Evolutionary conservation across 495 filamentous ascomycete species (phyloP).

Genomic region (Xylaria sp.): DNA sequence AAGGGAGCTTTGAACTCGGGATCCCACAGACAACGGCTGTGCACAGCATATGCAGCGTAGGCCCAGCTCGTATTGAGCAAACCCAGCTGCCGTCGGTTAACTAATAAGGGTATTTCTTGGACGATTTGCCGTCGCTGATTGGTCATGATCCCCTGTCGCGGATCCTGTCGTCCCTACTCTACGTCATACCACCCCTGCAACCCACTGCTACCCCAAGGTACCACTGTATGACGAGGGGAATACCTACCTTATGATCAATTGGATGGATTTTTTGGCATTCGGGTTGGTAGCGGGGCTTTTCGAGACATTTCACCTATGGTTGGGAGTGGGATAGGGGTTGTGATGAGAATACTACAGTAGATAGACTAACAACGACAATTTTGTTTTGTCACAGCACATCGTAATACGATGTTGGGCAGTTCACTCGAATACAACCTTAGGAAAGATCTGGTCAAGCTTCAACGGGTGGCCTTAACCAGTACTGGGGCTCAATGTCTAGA

Average conservation of each 20-base stretch:
- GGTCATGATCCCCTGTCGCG: not conserved
- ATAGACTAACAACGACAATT: not conserved
- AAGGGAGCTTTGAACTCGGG: not conserved
- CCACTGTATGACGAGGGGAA: too few relatives aligned
- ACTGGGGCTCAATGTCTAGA: not conserved
- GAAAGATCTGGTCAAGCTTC: not conserved
- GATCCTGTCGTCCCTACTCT: constrained; percentile 18
- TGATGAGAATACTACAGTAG: not conserved
- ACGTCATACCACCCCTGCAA: constrained; percentile 17
- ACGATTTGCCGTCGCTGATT: not conserved
- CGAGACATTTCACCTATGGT: not conserved
- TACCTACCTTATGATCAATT: too few relatives aligned
- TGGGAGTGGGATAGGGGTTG: not conserved
- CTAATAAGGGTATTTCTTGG: not conserved
- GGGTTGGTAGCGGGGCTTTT: not conserved
- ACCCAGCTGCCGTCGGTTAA: not conserved
- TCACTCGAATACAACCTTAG: not conserved
- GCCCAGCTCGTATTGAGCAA: constrained; percentile 17
- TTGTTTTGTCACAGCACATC: not conserved
- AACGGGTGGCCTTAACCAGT: not conserved
- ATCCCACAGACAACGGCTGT: constrained; percentile 19
- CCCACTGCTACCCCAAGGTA: constrained; percentile 8
- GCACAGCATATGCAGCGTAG: constrained; percentile 13
- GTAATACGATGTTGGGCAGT: not conserved
- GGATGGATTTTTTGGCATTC: not conserved